A percentile compares a stretch with the other conserved stretches of the same genome.
These are phyloP conservation scores for Dryas drummondii DNA, from an alignment of 306 rosid species.

Conservation along the genomic window DNA sequence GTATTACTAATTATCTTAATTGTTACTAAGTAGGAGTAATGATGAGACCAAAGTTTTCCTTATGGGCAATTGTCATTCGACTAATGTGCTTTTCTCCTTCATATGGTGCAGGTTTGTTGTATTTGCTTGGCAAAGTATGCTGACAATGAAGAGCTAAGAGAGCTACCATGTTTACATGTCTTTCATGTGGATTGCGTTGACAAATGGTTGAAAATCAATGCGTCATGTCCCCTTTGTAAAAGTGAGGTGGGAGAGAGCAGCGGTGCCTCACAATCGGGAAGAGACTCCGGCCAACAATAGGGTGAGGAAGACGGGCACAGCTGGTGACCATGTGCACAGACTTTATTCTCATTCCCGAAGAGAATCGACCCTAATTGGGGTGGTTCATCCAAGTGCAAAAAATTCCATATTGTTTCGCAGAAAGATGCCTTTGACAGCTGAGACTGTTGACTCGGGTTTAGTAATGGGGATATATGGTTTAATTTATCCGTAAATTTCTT, in stretches of 20 bases:
- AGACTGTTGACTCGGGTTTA: not conserved
- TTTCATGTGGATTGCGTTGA: constrained; percentile 67
- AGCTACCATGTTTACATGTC: constrained; percentile 66
- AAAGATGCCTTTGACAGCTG: not conserved
- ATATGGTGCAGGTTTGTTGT: constrained; percentile 58
- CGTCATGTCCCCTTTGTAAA: constrained; percentile 76
- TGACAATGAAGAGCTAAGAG: constrained; percentile 66
- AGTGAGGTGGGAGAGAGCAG: constrained; percentile 44
- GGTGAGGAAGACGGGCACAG: not conserved
- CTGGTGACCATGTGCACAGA: not conserved
- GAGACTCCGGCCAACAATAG: constrained; percentile 48
- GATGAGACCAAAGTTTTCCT: not conserved
- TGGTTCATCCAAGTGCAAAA: not conserved
- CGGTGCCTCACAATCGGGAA: constrained; percentile 21
- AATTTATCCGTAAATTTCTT: not conserved
- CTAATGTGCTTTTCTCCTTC: constrained; percentile 5
- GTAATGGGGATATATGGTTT: not conserved
- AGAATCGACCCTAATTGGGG: not conserved
- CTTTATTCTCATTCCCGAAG: not conserved
- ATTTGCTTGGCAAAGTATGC: constrained; percentile 66
- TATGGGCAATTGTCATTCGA: not conserved
- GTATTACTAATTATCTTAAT: not conserved
- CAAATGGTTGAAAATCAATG: constrained; percentile 78
- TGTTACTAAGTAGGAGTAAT: not conserved
- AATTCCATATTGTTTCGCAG: not conserved